Evolutionary conservation across 2,329 filamentous ascomycete genomes (phyloP).

Genomic region (Sclerotinia sclerotiorum): DNA sequence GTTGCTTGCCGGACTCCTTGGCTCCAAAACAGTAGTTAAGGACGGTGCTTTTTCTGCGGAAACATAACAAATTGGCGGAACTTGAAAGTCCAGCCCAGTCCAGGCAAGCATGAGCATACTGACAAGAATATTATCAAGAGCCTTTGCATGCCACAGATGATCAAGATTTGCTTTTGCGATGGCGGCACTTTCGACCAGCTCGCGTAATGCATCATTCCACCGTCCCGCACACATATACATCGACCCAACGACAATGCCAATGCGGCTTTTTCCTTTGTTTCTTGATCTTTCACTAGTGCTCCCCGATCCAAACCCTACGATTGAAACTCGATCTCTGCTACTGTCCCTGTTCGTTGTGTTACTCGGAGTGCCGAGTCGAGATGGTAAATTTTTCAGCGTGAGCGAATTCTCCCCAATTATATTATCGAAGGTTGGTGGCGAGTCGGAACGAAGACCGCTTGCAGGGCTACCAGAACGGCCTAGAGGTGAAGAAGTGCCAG

Average conservation of each 20-base stretch:
- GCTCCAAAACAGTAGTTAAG: conserved; percentile 29
- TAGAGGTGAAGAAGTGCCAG: conserved; percentile 35
- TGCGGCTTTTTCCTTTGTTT: conserved; percentile 76
- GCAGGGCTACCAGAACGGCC: conserved; percentile 44
- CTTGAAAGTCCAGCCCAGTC: conserved; percentile 78
- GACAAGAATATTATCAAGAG: conserved; percentile 81
- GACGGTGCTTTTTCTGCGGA: conserved; percentile 39
- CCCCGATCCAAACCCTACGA: conserved; percentile 69
- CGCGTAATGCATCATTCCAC: conserved; percentile 84
- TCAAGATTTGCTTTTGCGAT: conserved; percentile 79
- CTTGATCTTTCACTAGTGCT: conserved; percentile 75
- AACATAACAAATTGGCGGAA: conserved; percentile 56
- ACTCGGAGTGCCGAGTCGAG: conserved; percentile 29
- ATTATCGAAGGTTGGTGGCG: conserved; percentile 35
- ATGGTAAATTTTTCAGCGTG: conserved; percentile 28
- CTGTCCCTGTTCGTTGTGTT: conserved; percentile 30
- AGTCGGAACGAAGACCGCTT: conserved; percentile 28
- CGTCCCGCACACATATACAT: conserved; percentile 86
- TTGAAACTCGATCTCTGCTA: conserved; percentile 56
- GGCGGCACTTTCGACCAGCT: conserved; percentile 76
- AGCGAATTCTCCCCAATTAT: conserved; percentile 31
- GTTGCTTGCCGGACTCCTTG: conserved; percentile 40
- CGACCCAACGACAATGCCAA: conserved; percentile 77
- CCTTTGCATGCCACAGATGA: conserved; percentile 97
- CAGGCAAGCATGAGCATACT: conserved; percentile 82